phyloP scores from a whole-genome alignment of 306 rosid species.

The Sicyos baderoa region DNA sequence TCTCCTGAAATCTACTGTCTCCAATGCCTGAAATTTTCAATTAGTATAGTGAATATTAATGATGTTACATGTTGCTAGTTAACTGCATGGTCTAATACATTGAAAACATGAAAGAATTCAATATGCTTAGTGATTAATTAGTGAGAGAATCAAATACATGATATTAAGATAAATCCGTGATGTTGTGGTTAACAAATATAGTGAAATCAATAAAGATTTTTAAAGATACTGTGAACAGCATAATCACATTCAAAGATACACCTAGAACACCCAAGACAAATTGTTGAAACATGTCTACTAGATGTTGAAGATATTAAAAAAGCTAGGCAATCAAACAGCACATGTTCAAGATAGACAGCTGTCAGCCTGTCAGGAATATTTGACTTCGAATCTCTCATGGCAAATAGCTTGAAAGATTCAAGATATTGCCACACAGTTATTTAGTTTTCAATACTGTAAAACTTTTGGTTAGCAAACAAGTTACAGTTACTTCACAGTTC shows the following conservation, averaged over 20 bases:
- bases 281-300: not conserved
- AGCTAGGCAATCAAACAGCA: conserved; percentile 11
- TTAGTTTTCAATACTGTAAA: not conserved
- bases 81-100: not conserved
- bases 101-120: not conserved
- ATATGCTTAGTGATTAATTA: not conserved
- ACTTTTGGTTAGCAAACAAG: conserved; percentile 1
- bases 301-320: not conserved
- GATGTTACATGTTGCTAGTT: not conserved
- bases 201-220: not conserved
- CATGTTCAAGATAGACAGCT: not conserved
- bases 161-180: not conserved
- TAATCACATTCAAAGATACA: conserved; percentile 8
- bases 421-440: not conserved
- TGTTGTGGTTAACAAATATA: conserved; percentile 1
- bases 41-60: not conserved
- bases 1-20: conserved; percentile 49
- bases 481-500: not conserved
- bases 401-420: not conserved
- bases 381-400: conserved; percentile 1
- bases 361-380: conserved; percentile 9
- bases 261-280: not conserved
- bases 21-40: conserved; percentile 27
- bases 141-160: not conserved
- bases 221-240: not conserved